These are phyloP conservation scores for Colletotrichum lini DNA, from an alignment of 2,329 filamentous ascomycete species.

Conservation along the genomic window DNA sequence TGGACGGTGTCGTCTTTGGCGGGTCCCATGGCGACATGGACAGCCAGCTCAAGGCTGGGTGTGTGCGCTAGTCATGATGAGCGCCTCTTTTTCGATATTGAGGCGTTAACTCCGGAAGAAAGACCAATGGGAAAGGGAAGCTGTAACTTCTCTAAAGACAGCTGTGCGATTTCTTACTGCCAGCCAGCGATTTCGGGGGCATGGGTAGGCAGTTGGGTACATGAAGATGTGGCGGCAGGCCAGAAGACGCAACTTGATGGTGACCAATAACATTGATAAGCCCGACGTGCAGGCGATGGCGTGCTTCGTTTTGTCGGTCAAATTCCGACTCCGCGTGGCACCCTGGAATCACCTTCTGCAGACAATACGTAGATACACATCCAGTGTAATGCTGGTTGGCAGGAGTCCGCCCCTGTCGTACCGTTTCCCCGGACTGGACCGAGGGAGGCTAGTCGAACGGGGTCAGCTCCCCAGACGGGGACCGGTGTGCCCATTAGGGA, in stretches of 20 bases:
- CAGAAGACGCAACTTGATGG: too few relatives aligned
- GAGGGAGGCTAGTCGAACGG: too few relatives aligned
- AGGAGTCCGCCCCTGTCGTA: too few relatives aligned
- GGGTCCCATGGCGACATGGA: slow-evolving; percentile 39
- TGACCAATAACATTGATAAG: background rate
- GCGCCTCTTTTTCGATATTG: background rate
- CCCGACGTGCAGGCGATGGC: slow-evolving; percentile 14
- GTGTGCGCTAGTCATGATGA: background rate
- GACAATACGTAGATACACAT: too few relatives aligned
- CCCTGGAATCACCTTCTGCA: background rate
- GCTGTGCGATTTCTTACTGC: background rate
- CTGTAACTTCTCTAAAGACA: background rate
- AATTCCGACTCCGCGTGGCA: background rate
- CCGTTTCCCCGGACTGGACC: too few relatives aligned
- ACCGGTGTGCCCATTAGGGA: too few relatives aligned
- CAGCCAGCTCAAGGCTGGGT: background rate
- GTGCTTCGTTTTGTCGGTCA: slow-evolving; percentile 18
- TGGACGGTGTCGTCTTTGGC: slow-evolving; percentile 27
- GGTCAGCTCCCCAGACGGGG: too few relatives aligned
- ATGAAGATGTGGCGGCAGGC: background rate
- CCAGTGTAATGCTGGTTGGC: too few relatives aligned
- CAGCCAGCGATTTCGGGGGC: background rate
- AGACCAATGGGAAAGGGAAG: background rate
- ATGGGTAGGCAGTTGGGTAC: background rate
- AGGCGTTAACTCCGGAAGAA: background rate